phyloP scores from a whole-genome alignment of 768 basidiomycete genomes.

The Pisolithus tinctorius region DNA sequence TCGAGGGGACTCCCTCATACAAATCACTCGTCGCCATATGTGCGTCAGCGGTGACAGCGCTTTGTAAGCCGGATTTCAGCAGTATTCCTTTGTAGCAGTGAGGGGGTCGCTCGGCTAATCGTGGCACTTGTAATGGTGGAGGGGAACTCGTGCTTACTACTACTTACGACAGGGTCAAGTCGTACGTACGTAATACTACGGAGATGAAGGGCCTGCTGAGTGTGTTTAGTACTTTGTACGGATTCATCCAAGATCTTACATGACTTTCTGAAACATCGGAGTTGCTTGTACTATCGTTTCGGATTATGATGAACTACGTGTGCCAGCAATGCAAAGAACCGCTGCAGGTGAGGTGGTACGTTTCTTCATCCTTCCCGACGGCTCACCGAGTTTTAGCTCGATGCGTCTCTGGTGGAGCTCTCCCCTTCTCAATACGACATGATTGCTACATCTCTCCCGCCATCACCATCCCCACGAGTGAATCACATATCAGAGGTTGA shows the following conservation, averaged over 20 bases:
- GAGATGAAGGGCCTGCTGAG: no score
- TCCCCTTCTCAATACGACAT: slow-evolving; percentile 85
- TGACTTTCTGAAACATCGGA: no score
- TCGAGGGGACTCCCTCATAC: background rate
- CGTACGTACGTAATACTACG: no score
- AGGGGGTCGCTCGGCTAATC: no score
- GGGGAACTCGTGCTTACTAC: no score
- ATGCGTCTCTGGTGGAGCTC: slow-evolving; percentile 85
- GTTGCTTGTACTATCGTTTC: no score
- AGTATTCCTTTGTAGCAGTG: background rate
- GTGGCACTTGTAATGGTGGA: no score
- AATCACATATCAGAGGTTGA: slow-evolving; percentile 35
- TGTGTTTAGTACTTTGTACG: no score
- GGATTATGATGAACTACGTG: slow-evolving; percentile 38
- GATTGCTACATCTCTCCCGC: slow-evolving; percentile 65
- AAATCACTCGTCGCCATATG: background rate
- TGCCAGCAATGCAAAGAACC: slow-evolving; percentile 93
- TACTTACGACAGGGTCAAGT: no score
- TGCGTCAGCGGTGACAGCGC: background rate
- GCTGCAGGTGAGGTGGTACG: slow-evolving; percentile 50
- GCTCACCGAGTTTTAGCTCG: slow-evolving; percentile 44
- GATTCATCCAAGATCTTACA: no score
- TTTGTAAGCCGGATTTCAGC: background rate
- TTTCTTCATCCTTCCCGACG: background rate
- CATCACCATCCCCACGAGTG: slow-evolving; percentile 38